Conservation (phyloP, 2,329 filamentous ascomycete species). For the Cercospora sp. region DNA sequence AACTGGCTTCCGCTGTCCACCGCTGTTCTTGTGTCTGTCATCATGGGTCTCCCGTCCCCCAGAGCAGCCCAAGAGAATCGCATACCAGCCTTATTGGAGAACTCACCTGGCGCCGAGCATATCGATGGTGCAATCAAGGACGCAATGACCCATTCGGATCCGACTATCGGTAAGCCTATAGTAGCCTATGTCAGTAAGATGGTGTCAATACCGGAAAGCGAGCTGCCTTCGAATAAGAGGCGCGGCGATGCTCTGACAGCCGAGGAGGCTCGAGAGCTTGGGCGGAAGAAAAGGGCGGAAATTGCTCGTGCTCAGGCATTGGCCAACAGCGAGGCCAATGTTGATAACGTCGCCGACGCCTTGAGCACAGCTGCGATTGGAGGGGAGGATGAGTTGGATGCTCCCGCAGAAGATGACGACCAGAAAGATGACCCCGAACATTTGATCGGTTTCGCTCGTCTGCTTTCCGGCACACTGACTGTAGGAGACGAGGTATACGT, state of each 20-base stretch:
- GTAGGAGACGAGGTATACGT: conserved; percentile 92
- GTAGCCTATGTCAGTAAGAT: conserved; percentile 98
- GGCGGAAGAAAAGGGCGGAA: conserved; percentile 83
- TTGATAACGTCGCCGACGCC: conserved; percentile 60
- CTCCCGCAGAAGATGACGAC: conserved; percentile 48
- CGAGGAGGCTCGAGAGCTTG: conserved; percentile 86
- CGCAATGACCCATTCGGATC: conserved; percentile 82
- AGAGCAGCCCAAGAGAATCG: conserved; percentile 74
- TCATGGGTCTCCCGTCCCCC: conserved; percentile 88
- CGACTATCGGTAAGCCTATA: conserved; percentile 68
- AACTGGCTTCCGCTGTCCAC: conserved; percentile 92
- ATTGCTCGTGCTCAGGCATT: conserved; percentile 75
- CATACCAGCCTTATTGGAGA: conserved; percentile 74
- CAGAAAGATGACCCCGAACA: conserved; percentile 75
- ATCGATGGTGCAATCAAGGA: conserved; percentile 69
- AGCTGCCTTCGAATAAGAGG: conserved; percentile 83
- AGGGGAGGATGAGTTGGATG: conserved; percentile 48
- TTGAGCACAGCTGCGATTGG: conserved; percentile 64
- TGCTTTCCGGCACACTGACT: conserved; percentile 86
- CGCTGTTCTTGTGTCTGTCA: conserved; percentile 86
- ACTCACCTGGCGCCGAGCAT: conserved; percentile 72
- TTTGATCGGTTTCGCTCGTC: conserved; percentile 88
- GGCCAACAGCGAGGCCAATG: conserved; percentile 48
- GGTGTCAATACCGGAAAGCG: conserved; percentile 91
- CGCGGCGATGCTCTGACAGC: conserved; percentile 71